These are phyloP conservation scores for Gossypium gossypioides DNA, from an alignment of 441 rosid species.

Conservation along the genomic window DNA sequence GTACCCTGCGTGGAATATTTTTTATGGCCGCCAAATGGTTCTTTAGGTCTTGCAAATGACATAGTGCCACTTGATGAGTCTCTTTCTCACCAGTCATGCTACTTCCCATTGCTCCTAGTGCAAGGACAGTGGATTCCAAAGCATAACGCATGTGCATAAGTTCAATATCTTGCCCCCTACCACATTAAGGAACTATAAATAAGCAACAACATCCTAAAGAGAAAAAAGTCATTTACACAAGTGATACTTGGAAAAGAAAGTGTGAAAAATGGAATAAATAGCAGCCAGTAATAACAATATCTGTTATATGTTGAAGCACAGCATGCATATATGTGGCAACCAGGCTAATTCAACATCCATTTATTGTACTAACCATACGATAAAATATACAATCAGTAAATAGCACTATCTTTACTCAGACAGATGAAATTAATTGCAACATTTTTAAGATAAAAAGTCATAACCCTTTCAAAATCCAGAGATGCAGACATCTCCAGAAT, in stretches of 20 bases:
- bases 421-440: no score
- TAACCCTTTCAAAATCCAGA: no score
- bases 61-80: conserved; percentile 42
- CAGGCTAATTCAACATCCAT: neutral
- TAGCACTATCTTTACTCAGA: neutral
- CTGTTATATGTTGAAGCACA: neutral
- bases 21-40: conserved; percentile 73
- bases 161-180: conserved; percentile 90
- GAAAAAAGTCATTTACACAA: neutral
- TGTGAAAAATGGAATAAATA: neutral
- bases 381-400: neutral
- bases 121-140: conserved; percentile 74
- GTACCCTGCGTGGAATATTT: conserved; percentile 82
- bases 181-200: conserved; percentile 9
- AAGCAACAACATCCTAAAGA: conserved; percentile 6
- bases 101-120: conserved; percentile 63
- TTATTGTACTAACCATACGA: neutral
- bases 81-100: conserved; percentile 39
- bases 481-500: neutral
- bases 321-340: neutral
- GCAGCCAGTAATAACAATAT: neutral
- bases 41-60: conserved; percentile 64
- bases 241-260: neutral
- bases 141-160: conserved; percentile 97
- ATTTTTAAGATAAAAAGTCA: no score